Base-by-base conservation (phyloP, 2,329 filamentous ascomycete species). In the Xylariaceae sp. region DNA sequence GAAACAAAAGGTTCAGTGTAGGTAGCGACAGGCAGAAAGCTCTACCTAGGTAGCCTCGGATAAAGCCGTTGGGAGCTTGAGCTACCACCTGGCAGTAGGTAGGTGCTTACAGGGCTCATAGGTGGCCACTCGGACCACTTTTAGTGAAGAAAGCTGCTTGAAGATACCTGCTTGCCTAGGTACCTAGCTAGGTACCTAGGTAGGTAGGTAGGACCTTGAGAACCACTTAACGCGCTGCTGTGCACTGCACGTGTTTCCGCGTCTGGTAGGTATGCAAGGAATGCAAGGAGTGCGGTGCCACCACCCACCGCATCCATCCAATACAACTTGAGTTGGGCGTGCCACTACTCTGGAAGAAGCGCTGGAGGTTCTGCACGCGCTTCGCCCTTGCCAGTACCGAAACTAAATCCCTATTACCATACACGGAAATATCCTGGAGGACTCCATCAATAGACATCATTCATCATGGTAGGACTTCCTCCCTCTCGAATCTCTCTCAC, bases 381-480 rank as follows among this genome's bases (percentile, higher is more conserved):
- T 31, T 56, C 40, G 37, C 23, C 26, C 19, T 43, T 39, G 4
- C 48, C n/a, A 50, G 26, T 12, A n/a, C 2, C 7, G n/a, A n/a
- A n/a, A n/a, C n/a, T n/a, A 40, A 21, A 26, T 26, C n/a, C 16
- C 28, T n/a, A 36, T 34, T 26, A 21, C 33, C n/a, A n/a, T n/a
- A n/a, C n/a, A n/a, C n/a, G n/a, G 19, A 12, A 24, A 12, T n/a
- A 53, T 16, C 8, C 19, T 8, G 16, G 26, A 33, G 11, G 6
- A 28, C 23, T 6, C 4, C 21, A 37, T 33, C 26, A 26, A 11
- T 14, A 41, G 21, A 28, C 8, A 28, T 19, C 24, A 39, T 39
- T 28, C 50, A 49, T 16, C 26, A 62, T 62, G 59, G 59, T 62
- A 45, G 31, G 44, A 33, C 16, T 21, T 39, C 19, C 28, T 44